Evolutionary conservation across 2,329 filamentous ascomycete species (phyloP).

Genomic region (Hymenoscyphus occultus): DNA sequence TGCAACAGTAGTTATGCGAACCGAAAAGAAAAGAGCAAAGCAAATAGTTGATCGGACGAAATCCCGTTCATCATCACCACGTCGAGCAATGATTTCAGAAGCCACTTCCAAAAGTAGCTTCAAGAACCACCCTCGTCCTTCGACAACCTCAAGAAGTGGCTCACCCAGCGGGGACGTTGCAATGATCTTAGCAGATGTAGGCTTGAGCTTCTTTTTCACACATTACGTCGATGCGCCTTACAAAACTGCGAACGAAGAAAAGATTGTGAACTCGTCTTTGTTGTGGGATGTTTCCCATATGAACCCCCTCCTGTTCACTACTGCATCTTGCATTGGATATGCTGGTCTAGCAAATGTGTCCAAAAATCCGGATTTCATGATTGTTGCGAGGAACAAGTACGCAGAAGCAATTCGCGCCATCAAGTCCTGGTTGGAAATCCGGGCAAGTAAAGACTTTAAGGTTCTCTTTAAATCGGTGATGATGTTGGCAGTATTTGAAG

Average conservation of each 20-base stretch:
- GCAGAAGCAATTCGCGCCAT: constrained; percentile 47
- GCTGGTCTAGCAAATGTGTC: constrained; percentile 46
- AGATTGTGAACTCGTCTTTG: constrained; percentile 28
- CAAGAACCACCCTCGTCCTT: background rate
- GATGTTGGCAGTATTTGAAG: constrained; percentile 51
- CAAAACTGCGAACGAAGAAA: constrained; percentile 3
- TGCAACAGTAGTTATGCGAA: constrained; percentile 45
- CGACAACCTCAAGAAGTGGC: background rate
- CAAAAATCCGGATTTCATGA: constrained; percentile 40
- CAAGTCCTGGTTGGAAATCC: constrained; percentile 45
- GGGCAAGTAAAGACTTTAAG: constrained; percentile 45
- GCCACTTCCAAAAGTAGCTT: background rate
- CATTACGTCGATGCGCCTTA: constrained; percentile 20
- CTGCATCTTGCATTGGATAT: constrained; percentile 52
- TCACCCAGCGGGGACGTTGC: background rate
- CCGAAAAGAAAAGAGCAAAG: background rate
- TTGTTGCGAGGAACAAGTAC: constrained; percentile 49
- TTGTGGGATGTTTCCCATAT: constrained; percentile 35
- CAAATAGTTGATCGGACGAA: background rate
- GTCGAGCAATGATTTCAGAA: background rate
- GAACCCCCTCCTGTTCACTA: constrained; percentile 43
- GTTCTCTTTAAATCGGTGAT: constrained; percentile 52
- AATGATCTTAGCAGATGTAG: constrained; percentile 17
- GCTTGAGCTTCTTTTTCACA: constrained; percentile 29
- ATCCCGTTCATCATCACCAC: background rate